A percentile compares a stretch with the other conserved stretches of the same genome.
Evolutionary conservation across 192 early-diverging fungal species (phyloP).

Genomic region (Coemansia erecta): DNA sequence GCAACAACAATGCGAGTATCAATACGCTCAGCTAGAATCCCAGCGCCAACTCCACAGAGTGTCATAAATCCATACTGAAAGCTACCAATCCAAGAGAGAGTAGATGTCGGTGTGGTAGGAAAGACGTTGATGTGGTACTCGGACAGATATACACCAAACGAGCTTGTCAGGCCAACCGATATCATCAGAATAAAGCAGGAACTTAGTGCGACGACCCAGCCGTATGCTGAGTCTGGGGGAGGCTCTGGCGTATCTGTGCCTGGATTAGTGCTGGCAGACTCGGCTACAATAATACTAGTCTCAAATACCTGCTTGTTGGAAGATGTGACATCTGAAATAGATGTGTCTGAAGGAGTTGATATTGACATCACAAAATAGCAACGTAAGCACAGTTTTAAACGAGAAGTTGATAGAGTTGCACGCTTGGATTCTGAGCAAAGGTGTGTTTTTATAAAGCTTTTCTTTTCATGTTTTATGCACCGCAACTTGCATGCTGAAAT

Average conservation of each 20-base stretch:
- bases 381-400: no score
- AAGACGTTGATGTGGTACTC: constrained; percentile 27
- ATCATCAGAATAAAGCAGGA: constrained; percentile 34
- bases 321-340: no score
- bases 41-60: constrained; percentile 26
- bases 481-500: no score
- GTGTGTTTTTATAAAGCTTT: no score
- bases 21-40: constrained; percentile 30
- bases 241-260: neutral
- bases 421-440: no score
- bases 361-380: no score
- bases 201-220: constrained; percentile 34
- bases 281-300: neutral
- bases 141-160: constrained; percentile 33
- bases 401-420: no score
- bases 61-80: constrained; percentile 38
- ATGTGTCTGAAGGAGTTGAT: no score
- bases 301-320: no score
- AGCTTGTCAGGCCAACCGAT: constrained; percentile 22
- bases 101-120: constrained; percentile 18
- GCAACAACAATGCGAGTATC: constrained; percentile 10
- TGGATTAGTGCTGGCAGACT: neutral
- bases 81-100: constrained; percentile 41
- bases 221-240: neutral
- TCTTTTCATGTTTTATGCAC: no score